Conservation (phyloP, 371 early-diverging fungal species). For the Amoeboaphelidium protococcarum region DNA sequence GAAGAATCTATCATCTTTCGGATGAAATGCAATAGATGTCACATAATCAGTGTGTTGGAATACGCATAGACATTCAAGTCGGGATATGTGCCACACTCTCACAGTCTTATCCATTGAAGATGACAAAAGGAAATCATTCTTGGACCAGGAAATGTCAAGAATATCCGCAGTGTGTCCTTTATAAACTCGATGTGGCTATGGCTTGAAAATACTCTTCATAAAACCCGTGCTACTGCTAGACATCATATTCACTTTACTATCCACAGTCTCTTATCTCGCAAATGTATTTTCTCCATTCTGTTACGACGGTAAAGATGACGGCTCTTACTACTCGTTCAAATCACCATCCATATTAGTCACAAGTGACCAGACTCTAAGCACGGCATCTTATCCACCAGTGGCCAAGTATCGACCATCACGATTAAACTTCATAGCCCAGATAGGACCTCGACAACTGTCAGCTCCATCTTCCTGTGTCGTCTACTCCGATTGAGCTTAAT, state of each 20-base stretch:
- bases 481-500: too few relatives aligned
- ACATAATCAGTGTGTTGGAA: conserved; percentile 51
- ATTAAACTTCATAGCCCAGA: conserved; percentile 26
- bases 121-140: conserved; percentile 44
- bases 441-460: not conserved
- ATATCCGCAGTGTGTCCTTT: conserved; percentile 38
- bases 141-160: conserved; percentile 58
- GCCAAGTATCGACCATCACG: conserved; percentile 52
- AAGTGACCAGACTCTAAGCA: conserved; percentile 42
- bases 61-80: conserved; percentile 37
- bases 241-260: not conserved
- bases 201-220: conserved; percentile 23
- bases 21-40: conserved; percentile 51
- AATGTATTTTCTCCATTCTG: conserved; percentile 1
- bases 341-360: not conserved
- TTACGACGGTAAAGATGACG: not conserved
- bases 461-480: too few relatives aligned
- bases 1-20: conserved; percentile 50
- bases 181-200: conserved; percentile 31
- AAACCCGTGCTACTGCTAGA: conserved; percentile 4
- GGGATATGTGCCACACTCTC: conserved; percentile 51
- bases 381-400: conserved; percentile 37
- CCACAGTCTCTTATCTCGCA: not conserved
- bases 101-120: conserved; percentile 64
- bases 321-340: conserved; percentile 7